These are phyloP conservation scores for Collariella sp. DNA, from an alignment of 495 filamentous ascomycete genomes.

Conservation along the genomic window DNA sequence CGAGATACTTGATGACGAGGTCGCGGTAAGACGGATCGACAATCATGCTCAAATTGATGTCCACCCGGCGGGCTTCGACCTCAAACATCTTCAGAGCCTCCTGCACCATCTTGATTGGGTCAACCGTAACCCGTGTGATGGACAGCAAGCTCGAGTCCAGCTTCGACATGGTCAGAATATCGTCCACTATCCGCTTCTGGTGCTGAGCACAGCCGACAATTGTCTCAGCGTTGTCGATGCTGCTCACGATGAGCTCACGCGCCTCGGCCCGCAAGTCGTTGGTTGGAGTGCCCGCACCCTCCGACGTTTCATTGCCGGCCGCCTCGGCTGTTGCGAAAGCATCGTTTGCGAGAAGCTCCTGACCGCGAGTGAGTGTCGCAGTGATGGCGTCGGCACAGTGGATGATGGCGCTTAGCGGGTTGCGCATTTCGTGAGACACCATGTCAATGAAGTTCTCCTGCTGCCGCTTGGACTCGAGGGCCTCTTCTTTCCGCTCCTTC, in stretches of 20 bases:
- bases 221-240: slow-evolving; percentile 63
- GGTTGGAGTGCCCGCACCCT: background rate
- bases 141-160: slow-evolving; percentile 63
- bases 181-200: slow-evolving; percentile 73
- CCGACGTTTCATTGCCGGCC: background rate
- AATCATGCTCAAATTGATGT: slow-evolving; percentile 55
- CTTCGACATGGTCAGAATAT: slow-evolving; percentile 71
- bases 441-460: slow-evolving; percentile 74
- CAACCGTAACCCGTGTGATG: slow-evolving; percentile 56
- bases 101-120: slow-evolving; percentile 54
- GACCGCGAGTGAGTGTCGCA: slow-evolving; percentile 23
- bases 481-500: slow-evolving; percentile 35
- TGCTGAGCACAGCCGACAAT: slow-evolving; percentile 68
- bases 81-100: slow-evolving; percentile 63
- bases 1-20: slow-evolving; percentile 54
- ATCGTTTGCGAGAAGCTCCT: slow-evolving; percentile 20
- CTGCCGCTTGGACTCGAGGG: slow-evolving; percentile 35
- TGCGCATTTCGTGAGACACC: slow-evolving; percentile 69
- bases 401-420: slow-evolving; percentile 63
- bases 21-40: slow-evolving; percentile 49
- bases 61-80: slow-evolving; percentile 55
- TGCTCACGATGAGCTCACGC: slow-evolving; percentile 38
- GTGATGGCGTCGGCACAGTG: slow-evolving; percentile 55
- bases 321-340: background rate
- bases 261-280: slow-evolving; percentile 16